Percentiles rank a stretch among this genome's conserved stretches.
phyloP scores from a whole-genome alignment of 176 grass and related monocot genomes.

The Oryza glaberrima region DNA sequence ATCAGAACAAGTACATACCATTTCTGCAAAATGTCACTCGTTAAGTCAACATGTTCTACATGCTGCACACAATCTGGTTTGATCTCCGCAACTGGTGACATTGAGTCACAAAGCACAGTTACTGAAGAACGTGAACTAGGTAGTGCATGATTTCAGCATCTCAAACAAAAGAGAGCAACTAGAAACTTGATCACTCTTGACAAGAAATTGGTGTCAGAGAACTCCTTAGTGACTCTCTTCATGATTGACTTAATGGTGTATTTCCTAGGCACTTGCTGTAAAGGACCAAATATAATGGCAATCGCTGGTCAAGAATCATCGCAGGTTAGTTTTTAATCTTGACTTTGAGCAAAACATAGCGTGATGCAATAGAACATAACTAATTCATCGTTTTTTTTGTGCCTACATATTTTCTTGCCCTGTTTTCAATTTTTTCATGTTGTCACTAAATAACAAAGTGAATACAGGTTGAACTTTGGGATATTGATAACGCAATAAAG shows the following conservation, averaged over 20 bases:
- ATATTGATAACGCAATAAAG: slow-evolving; percentile 62
- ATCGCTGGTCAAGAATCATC: slow-evolving; percentile 76
- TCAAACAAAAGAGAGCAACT: neutral
- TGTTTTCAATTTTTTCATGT: slow-evolving; percentile 21
- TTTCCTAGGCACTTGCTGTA: slow-evolving; percentile 40
- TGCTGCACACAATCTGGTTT: slow-evolving; percentile 23
- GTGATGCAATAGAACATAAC: neutral
- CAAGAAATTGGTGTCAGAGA: slow-evolving; percentile 13
- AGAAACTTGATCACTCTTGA: neutral
- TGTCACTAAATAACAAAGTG: slow-evolving; percentile 33
- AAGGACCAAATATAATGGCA: slow-evolving; percentile 66
- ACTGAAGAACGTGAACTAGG: slow-evolving; percentile 39
- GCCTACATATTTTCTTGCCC: slow-evolving; percentile 35
- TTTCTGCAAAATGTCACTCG: slow-evolving; percentile 94
- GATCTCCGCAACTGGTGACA: slow-evolving; percentile 27
- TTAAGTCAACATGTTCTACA: slow-evolving; percentile 50
- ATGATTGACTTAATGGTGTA: slow-evolving; percentile 23
- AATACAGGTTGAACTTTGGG: slow-evolving; percentile 88
- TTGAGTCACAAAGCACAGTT: slow-evolving; percentile 19
- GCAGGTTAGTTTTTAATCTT: slow-evolving; percentile 48
- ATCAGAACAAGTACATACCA: slow-evolving; percentile 80
- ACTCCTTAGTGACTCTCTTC: slow-evolving; percentile 6
- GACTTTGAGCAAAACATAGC: slow-evolving; percentile 23
- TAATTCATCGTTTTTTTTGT: slow-evolving; percentile 20
- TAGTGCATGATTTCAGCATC: slow-evolving; percentile 26